Percentiles rank a stretch among this genome's conserved stretches.
Evolutionary conservation across 2,329 filamentous ascomycete genomes (phyloP).

Genomic region (Fusarium proliferatum): DNA sequence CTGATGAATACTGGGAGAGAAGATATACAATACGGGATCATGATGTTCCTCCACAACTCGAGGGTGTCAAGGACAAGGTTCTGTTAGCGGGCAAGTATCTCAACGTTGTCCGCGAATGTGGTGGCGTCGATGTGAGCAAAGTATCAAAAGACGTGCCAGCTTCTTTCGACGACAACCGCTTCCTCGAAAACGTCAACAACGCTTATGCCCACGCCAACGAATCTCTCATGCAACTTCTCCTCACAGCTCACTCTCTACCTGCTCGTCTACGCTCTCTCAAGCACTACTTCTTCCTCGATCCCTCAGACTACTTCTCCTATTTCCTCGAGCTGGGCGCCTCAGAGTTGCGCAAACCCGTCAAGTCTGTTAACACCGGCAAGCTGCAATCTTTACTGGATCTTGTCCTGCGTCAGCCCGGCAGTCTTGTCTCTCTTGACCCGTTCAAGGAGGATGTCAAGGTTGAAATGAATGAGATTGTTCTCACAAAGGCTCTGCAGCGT

Average conservation of each 20-base stretch:
- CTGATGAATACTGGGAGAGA: slow-evolving; percentile 99
- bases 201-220: slow-evolving; percentile 97
- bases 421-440: slow-evolving; percentile 90
- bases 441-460: slow-evolving; percentile 99
- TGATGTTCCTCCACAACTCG: slow-evolving; percentile 90
- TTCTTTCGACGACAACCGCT: slow-evolving; percentile 90
- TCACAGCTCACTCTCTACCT: slow-evolving; percentile 92
- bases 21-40: slow-evolving; percentile 93
- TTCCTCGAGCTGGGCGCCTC: slow-evolving; percentile 93
- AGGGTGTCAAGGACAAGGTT: slow-evolving; percentile 92
- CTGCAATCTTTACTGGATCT: slow-evolving; percentile 95
- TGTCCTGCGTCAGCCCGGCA: slow-evolving; percentile 94
- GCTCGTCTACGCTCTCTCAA: slow-evolving; percentile 90
- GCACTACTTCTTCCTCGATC: slow-evolving; percentile 98
- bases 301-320: slow-evolving; percentile 97
- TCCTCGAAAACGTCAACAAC: slow-evolving; percentile 94
- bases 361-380: slow-evolving; percentile 90
- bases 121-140: slow-evolving; percentile 93
- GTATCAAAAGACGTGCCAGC: slow-evolving; percentile 87
- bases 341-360: slow-evolving; percentile 90
- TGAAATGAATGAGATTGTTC: slow-evolving; percentile 92
- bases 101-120: slow-evolving; percentile 96
- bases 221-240: slow-evolving; percentile 87
- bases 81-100: slow-evolving; percentile 96
- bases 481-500: slow-evolving; percentile 93